Evolutionary conservation across 1,284 basidiomycete species (phyloP).

Genomic region (Malassezia globosa): DNA sequence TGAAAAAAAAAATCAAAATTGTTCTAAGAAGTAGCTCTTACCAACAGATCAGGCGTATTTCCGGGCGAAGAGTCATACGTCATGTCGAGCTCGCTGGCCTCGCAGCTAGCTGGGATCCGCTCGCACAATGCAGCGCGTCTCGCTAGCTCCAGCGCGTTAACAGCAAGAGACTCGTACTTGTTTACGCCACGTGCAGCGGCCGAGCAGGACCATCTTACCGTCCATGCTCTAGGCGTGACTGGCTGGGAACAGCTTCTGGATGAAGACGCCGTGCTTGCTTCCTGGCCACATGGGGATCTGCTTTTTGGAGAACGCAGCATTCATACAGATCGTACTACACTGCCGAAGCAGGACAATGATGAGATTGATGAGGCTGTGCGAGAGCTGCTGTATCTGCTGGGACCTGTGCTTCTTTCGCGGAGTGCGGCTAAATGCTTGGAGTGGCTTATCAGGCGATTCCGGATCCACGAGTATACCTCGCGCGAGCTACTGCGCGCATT

Average conservation of each 20-base stretch:
- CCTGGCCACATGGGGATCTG: constrained; percentile 52
- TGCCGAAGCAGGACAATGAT: constrained; percentile 58
- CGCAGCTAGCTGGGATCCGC: constrained; percentile 67
- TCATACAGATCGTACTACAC: constrained; percentile 67
- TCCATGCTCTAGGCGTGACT: constrained; percentile 70
- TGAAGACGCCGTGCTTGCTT: constrained; percentile 22
- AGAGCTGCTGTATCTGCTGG: constrained; percentile 61
- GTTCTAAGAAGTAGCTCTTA: too few species aligned
- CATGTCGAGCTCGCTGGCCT: constrained; percentile 68
- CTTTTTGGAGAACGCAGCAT: constrained; percentile 77
- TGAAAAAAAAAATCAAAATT: too few species aligned
- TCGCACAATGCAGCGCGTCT: constrained; percentile 70
- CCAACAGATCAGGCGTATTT: too few species aligned
- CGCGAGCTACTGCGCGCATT: constrained; percentile 68
- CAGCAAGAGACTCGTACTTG: constrained; percentile 63
- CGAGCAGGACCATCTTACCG: constrained; percentile 58
- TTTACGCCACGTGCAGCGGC: constrained; percentile 52
- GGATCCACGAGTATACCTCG: constrained; percentile 87
- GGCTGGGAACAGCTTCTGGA: constrained; percentile 60
- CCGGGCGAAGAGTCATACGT: too few species aligned
- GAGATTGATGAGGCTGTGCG: constrained; percentile 57
- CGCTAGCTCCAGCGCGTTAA: constrained; percentile 55
- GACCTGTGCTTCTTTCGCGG: constrained; percentile 67
- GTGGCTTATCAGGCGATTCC: constrained; percentile 89
- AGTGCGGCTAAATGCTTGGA: constrained; percentile 80